A percentile compares a stretch with the other conserved stretches of the same genome.
Conservation (phyloP, 257 asterid species). For the Osmanthus fragrans region DNA sequence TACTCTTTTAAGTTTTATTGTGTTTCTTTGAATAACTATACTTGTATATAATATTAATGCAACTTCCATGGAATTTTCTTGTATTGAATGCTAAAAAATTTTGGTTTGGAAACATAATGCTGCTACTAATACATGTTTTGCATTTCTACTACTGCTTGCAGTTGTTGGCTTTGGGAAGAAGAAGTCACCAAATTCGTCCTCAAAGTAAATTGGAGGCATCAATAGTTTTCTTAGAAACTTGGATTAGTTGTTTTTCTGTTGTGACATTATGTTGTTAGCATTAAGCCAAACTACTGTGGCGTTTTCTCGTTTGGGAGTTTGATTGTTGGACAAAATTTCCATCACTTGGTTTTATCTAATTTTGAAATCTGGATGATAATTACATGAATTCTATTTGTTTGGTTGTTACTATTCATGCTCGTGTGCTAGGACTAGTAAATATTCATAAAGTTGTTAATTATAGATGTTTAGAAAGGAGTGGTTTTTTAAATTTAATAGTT, state of each 20-base stretch:
- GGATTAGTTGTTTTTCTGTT: constrained; percentile 14
- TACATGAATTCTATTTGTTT: not conserved
- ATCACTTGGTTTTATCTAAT: not conserved
- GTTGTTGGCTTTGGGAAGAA: constrained; percentile 95
- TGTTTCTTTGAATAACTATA: not conserved
- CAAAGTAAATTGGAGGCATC: constrained; percentile 45
- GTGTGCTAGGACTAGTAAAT: not conserved
- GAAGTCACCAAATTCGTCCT: constrained; percentile 85
- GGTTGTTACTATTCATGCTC: not conserved
- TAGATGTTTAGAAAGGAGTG: too few relatives aligned
- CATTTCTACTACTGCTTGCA: constrained; percentile 28
- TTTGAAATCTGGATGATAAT: constrained; percentile 2
- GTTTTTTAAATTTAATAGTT: too few relatives aligned
- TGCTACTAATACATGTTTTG: not conserved
- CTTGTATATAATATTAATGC: not conserved
- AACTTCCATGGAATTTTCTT: not conserved
- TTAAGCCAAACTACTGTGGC: not conserved
- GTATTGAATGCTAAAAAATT: not conserved
- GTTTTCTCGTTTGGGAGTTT: not conserved
- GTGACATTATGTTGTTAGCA: constrained; percentile 18
- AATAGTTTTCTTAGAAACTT: constrained; percentile 20
- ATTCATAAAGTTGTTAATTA: too few relatives aligned
- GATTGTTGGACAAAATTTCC: constrained; percentile 3
- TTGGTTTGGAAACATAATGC: not conserved
- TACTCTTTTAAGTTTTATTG: not conserved